A percentile compares a stretch with the other conserved stretches of the same genome.
phyloP scores from a whole-genome alignment of 352 stramenopile genomes.

The Globisporangium perplexum region DNA sequence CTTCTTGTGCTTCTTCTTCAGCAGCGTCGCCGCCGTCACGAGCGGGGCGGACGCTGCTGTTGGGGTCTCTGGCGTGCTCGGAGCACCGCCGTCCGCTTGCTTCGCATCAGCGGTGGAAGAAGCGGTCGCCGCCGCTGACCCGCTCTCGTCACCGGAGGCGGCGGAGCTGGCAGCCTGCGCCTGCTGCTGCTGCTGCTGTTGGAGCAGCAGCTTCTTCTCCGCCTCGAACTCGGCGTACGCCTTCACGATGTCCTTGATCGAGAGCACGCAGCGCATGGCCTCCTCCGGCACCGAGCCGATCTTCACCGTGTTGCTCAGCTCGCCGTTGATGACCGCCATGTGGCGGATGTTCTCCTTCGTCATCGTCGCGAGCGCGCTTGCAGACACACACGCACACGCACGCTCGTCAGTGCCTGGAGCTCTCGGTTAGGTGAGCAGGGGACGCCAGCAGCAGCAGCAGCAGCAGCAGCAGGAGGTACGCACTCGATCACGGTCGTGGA shows the following conservation, averaged over 20 bases:
- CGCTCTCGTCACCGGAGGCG: neutral
- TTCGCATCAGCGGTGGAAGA: neutral
- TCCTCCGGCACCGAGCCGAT: conserved; percentile 73
- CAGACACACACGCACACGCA: neutral
- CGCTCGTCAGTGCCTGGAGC: neutral
- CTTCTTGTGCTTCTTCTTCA: conserved; percentile 83
- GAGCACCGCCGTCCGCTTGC: conserved; percentile 1
- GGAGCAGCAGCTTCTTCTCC: conserved; percentile 31
- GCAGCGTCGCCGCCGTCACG: conserved; percentile 55
- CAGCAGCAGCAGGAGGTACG: conserved; percentile 8
- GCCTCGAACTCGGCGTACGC: conserved; percentile 64
- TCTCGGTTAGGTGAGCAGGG: too few species aligned
- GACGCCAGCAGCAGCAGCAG: too few species aligned
- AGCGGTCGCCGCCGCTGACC: neutral
- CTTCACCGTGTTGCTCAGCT: conserved; percentile 67
- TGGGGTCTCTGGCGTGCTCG: conserved; percentile 10
- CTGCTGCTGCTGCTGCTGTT: conserved; percentile 7
- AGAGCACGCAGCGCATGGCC: conserved; percentile 81
- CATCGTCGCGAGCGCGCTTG: conserved; percentile 75
- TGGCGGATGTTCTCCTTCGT: conserved; percentile 85
- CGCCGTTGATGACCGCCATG: conserved; percentile 74
- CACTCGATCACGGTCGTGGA: conserved; percentile 80
- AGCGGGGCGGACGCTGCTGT: neutral
- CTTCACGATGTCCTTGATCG: conserved; percentile 83
- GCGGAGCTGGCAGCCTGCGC: neutral